Conservation (phyloP, 1,284 basidiomycete genomes). For the Sanghuangporus weigelae region DNA sequence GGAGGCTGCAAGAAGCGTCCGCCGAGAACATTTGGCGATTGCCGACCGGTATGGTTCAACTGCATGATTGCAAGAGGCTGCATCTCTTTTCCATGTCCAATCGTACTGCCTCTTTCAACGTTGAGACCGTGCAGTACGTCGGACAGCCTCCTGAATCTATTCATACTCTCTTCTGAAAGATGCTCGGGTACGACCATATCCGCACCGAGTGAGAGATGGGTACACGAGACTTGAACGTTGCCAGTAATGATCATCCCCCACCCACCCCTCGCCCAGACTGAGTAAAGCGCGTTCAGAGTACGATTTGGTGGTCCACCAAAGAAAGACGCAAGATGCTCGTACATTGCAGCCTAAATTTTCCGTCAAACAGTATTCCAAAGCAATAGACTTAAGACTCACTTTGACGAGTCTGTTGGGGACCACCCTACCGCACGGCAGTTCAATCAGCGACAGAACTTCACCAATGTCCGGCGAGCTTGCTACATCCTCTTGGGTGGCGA, state of each 20-base stretch:
- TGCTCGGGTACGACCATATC: slow-evolving; percentile 64
- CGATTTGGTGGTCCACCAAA: slow-evolving; percentile 70
- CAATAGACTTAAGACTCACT: slow-evolving; percentile 26
- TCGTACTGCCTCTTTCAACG: background rate
- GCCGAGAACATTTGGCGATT: slow-evolving; percentile 70
- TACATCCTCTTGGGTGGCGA: background rate
- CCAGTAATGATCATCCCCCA: slow-evolving; percentile 94
- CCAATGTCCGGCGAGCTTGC: background rate
- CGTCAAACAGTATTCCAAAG: background rate
- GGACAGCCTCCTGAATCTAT: slow-evolving; percentile 50
- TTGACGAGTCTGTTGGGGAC: slow-evolving; percentile 43
- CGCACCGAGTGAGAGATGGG: slow-evolving; percentile 76
- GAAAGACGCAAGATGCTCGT: slow-evolving; percentile 72
- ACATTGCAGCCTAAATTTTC: slow-evolving; percentile 64
- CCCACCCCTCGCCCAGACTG: slow-evolving; percentile 66
- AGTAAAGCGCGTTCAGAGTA: slow-evolving; percentile 65
- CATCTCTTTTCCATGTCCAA: background rate
- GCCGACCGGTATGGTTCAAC: slow-evolving; percentile 82
- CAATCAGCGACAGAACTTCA: slow-evolving; percentile 35
- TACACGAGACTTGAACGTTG: slow-evolving; percentile 73
- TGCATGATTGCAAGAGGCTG: slow-evolving; percentile 67
- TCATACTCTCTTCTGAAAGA: slow-evolving; percentile 37
- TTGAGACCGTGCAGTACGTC: slow-evolving; percentile 37
- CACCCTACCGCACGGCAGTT: slow-evolving; percentile 47
- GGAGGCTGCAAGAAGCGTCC: slow-evolving; percentile 61